phyloP scores from a whole-genome alignment of 2,329 filamentous ascomycete species.

The Colletotrichum zoysiae region DNA sequence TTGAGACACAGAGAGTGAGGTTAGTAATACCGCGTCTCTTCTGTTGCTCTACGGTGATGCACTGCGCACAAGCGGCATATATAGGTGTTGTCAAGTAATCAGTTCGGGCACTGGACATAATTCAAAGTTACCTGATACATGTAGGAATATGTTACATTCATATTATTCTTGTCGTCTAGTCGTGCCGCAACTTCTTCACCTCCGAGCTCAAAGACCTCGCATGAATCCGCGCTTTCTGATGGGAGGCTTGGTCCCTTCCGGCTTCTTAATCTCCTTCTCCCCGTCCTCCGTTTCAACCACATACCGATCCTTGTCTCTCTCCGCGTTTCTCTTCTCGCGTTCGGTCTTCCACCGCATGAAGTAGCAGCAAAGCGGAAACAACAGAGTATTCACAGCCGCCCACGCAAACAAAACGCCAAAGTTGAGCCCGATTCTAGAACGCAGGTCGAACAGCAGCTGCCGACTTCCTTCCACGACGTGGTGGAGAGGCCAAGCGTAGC shows the following conservation, averaged over 20 bases:
- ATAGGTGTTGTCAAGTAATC: background rate
- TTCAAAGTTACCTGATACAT: background rate
- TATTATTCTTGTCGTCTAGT: too few species aligned
- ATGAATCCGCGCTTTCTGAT: constrained; percentile 50
- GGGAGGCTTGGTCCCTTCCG: constrained; percentile 47
- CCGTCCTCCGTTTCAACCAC: constrained; percentile 44
- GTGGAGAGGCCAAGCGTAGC: constrained; percentile 74
- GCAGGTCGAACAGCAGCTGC: constrained; percentile 71
- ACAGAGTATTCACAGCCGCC: constrained; percentile 62
- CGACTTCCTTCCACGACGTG: constrained; percentile 71
- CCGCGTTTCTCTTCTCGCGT: constrained; percentile 45
- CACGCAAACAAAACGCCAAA: constrained; percentile 72
- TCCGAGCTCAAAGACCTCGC: constrained; percentile 45
- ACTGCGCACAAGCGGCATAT: background rate
- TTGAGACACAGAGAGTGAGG: background rate
- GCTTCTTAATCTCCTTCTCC: constrained; percentile 47
- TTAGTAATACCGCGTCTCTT: background rate
- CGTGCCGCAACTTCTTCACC: background rate
- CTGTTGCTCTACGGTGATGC: background rate
- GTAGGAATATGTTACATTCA: background rate
- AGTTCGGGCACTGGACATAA: background rate
- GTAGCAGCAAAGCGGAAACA: constrained; percentile 65
- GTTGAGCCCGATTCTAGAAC: constrained; percentile 69
- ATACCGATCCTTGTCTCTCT: constrained; percentile 47
- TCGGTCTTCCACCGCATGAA: constrained; percentile 58